Percentiles rank a stretch among this genome's conserved stretches.
phyloP scores from a whole-genome alignment of 306 rosid species.

The Hippophae tibetana region DNA sequence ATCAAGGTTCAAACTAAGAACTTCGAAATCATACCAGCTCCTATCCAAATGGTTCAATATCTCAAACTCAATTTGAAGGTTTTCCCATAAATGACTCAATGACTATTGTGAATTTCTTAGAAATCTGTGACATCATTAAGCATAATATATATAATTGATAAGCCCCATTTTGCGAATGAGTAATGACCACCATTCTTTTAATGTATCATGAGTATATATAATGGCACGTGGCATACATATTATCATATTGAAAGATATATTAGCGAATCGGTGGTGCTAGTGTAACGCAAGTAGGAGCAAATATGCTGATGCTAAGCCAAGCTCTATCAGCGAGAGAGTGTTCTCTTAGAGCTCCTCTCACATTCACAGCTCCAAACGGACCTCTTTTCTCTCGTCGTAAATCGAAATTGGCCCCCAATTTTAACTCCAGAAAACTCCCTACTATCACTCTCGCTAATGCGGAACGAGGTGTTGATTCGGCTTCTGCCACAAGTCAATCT shows the following conservation, averaged over 20 bases:
- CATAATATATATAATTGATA: no score
- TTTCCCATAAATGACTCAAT: no score
- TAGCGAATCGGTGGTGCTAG: background rate
- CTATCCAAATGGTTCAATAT: no score
- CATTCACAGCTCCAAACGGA: constrained; percentile 40
- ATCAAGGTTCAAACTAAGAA: no score
- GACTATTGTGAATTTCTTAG: no score
- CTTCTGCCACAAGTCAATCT: constrained; percentile 24
- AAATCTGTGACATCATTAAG: no score
- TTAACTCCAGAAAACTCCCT: constrained; percentile 26
- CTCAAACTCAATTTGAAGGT: no score
- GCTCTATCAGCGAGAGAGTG: constrained; percentile 35
- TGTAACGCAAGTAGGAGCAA: background rate
- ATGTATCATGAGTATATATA: no score
- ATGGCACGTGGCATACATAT: background rate
- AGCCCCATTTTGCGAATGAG: no score
- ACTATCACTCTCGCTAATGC: constrained; percentile 50
- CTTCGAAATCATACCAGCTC: no score
- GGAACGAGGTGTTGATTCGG: constrained; percentile 39
- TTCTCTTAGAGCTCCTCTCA: constrained; percentile 30
- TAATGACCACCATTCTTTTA: no score
- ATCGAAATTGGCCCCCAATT: constrained; percentile 25
- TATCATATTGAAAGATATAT: background rate
- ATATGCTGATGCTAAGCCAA: constrained; percentile 50
- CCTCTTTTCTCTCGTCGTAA: constrained; percentile 27